Evolutionary conservation across 768 basidiomycete species (phyloP).

Genomic region (Rhodotorula toruloides): DNA sequence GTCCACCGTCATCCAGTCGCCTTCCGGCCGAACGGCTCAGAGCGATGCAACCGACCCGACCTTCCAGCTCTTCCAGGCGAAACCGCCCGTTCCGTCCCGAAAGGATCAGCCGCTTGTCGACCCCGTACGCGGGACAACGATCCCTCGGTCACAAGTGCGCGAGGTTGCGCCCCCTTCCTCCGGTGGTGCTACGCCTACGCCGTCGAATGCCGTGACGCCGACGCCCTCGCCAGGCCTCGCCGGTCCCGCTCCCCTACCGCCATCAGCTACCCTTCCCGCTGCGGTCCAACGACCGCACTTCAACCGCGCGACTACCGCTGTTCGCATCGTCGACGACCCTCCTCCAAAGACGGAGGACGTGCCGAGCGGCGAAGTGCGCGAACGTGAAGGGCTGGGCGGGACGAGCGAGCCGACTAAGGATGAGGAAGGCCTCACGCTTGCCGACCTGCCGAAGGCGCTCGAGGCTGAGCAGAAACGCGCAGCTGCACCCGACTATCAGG

Average conservation of each 20-base stretch:
- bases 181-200: too few relatives aligned
- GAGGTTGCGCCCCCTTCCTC: background rate
- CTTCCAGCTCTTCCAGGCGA: conserved; percentile 41
- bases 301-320: conserved; percentile 32
- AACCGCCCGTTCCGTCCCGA: conserved; percentile 36
- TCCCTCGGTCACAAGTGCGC: conserved; percentile 14
- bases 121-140: conserved; percentile 19
- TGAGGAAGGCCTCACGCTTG: conserved; percentile 83
- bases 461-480: conserved; percentile 78
- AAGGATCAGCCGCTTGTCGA: conserved; percentile 40
- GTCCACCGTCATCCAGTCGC: conserved; percentile 92
- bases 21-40: conserved; percentile 77
- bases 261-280: conserved; percentile 18
- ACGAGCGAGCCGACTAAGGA: conserved; percentile 43
- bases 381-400: conserved; percentile 43
- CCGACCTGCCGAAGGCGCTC: conserved; percentile 88
- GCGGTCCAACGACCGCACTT: conserved; percentile 35
- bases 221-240: background rate
- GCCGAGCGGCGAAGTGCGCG: conserved; percentile 15
- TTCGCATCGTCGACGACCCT: conserved; percentile 37
- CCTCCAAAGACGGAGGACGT: conserved; percentile 44
- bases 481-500: conserved; percentile 63
- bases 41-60: conserved; percentile 46
- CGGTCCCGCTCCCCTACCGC: background rate
- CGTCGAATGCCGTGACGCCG: background rate